These are phyloP conservation scores for Danielozyma ontarioensis DNA, from an alignment of 805 yeast species.

Conservation along the genomic window DNA sequence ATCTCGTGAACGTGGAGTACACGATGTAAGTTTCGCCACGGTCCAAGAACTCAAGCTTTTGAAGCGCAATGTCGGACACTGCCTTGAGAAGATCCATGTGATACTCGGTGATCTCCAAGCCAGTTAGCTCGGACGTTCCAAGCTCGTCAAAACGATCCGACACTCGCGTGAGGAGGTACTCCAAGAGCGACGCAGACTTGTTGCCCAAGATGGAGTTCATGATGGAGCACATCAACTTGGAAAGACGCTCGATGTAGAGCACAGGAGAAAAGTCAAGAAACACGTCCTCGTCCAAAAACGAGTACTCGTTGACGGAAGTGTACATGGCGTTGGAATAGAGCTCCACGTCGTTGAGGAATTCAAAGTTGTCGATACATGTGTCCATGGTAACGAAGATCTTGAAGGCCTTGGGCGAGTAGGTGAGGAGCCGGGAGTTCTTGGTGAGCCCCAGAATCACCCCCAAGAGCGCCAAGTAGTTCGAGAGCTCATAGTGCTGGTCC, in stretches of 20 bases:
- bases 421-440: constrained; percentile 21
- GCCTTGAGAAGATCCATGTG: constrained; percentile 21
- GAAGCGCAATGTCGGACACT: constrained; percentile 29
- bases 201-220: constrained; percentile 23
- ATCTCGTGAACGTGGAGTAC: constrained; percentile 43
- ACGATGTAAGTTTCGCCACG: constrained; percentile 54
- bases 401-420: constrained; percentile 17
- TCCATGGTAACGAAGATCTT: constrained; percentile 29
- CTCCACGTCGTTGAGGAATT: constrained; percentile 34
- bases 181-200: constrained; percentile 20
- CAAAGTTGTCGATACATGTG: constrained; percentile 31
- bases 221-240: constrained; percentile 31
- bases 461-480: constrained; percentile 29
- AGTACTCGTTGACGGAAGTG: constrained; percentile 10
- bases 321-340: constrained; percentile 17
- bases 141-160: constrained; percentile 14
- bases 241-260: constrained; percentile 29
- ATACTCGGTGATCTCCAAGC: constrained; percentile 15
- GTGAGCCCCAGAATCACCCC: constrained; percentile 31
- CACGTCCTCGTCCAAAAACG: constrained; percentile 19
- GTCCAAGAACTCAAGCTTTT: constrained; percentile 45
- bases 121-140: constrained; percentile 7
- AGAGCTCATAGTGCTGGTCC: constrained; percentile 14
- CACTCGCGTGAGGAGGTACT: constrained; percentile 20
- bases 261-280: constrained; percentile 30